A percentile compares a stretch with the other conserved stretches of the same genome.
phyloP scores from a whole-genome alignment of 2,329 filamentous ascomycete genomes.

The Colletotrichum limetticola region DNA sequence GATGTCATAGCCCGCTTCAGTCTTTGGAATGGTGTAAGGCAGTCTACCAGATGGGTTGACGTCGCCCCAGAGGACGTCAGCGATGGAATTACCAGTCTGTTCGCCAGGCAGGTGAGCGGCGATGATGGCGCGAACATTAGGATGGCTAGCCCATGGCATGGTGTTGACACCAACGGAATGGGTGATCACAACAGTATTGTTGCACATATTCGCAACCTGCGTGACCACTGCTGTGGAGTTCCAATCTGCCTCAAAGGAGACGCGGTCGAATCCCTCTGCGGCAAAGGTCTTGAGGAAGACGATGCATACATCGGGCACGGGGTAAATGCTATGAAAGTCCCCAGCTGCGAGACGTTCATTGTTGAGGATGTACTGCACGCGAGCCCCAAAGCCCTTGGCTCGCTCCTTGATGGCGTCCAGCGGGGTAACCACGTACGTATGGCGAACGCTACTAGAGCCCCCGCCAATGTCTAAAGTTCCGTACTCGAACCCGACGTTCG shows the following conservation, averaged over 20 bases:
- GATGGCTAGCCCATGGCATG: constrained; percentile 67
- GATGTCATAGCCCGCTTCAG: constrained; percentile 58
- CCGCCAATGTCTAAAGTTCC: constrained; percentile 56
- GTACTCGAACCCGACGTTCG: not conserved
- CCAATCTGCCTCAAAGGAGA: constrained; percentile 61
- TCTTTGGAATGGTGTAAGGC: constrained; percentile 75
- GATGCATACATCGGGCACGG: constrained; percentile 71
- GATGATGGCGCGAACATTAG: constrained; percentile 73
- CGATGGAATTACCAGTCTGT: constrained; percentile 75
- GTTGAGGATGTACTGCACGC: constrained; percentile 51
- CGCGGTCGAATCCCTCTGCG: constrained; percentile 67
- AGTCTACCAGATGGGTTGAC: constrained; percentile 76
- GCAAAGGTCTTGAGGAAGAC: constrained; percentile 76
- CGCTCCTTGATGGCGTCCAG: constrained; percentile 62
- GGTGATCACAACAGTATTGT: constrained; percentile 71
- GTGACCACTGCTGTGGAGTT: constrained; percentile 59
- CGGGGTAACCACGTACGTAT: constrained; percentile 64
- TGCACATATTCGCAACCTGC: constrained; percentile 30
- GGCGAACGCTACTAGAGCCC: constrained; percentile 62
- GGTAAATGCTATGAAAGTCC: constrained; percentile 52
- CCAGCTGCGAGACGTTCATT: constrained; percentile 48
- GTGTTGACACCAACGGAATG: constrained; percentile 76
- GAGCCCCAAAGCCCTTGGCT: constrained; percentile 48
- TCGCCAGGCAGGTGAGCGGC: constrained; percentile 78
- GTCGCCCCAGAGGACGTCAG: constrained; percentile 75